phyloP scores from a whole-genome alignment of 768 basidiomycete genomes.

The Russula brevipes region DNA sequence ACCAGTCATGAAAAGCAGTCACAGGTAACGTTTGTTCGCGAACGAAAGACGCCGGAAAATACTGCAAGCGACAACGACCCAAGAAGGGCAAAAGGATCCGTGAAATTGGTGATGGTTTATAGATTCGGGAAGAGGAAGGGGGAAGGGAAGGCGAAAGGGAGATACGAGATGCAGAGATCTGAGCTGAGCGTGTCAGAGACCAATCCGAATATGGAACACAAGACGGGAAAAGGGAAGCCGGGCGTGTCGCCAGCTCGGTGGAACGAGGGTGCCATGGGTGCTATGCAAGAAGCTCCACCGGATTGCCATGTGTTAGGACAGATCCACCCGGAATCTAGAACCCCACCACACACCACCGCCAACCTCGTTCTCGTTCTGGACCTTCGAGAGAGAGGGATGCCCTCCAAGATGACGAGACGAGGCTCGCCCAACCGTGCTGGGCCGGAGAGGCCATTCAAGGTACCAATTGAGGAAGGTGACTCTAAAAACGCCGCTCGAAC shows the following conservation, averaged over 20 bases:
- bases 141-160: too few relatives aligned
- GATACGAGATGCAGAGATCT: not conserved
- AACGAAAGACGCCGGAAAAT: conserved; percentile 26
- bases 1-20: conserved; percentile 30
- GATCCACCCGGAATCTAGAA: conserved; percentile 9
- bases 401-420: too few relatives aligned
- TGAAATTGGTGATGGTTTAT: conserved; percentile 27
- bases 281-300: conserved; percentile 4
- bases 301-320: conserved; percentile 5
- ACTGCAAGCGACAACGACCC: conserved; percentile 26
- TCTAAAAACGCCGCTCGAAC: conserved; percentile 11
- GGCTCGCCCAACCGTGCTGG: not conserved
- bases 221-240: not conserved
- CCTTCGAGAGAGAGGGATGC: not conserved
- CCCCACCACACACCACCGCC: not conserved
- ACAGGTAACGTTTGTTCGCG: conserved; percentile 20
- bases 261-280: conserved; percentile 10
- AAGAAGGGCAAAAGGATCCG: conserved; percentile 28
- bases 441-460: conserved; percentile 9
- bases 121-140: conserved; percentile 2
- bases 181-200: not conserved
- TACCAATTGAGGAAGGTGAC: conserved; percentile 13
- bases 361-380: not conserved
- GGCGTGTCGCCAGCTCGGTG: not conserved
- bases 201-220: conserved; percentile 11